Conservation (phyloP, 441 rosid species). For the Populus hybrid region DNA sequence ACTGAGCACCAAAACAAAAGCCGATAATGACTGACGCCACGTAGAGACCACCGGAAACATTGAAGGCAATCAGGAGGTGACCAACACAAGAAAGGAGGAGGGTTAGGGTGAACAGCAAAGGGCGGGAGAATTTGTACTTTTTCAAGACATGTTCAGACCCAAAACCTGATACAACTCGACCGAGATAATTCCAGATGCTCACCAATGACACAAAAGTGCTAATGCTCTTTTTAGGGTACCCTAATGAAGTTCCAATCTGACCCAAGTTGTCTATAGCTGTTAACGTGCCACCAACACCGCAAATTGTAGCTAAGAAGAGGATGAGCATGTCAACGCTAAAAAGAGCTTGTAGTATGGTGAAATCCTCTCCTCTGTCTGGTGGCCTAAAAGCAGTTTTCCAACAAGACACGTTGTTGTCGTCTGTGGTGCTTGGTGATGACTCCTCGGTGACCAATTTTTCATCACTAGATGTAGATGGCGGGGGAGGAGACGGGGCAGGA, state of each 20-base stretch:
- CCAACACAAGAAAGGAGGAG: constrained; percentile 59
- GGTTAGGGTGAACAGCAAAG: constrained; percentile 47
- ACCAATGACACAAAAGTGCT: constrained; percentile 78
- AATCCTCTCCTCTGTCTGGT: constrained; percentile 77
- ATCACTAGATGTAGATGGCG: constrained; percentile 5
- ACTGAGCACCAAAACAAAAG: constrained; percentile 75
- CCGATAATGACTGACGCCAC: constrained; percentile 65
- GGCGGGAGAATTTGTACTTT: constrained; percentile 57
- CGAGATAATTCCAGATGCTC: constrained; percentile 83
- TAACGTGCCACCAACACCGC: constrained; percentile 66
- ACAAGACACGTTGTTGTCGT: constrained; percentile 39
- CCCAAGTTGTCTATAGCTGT: constrained; percentile 27
- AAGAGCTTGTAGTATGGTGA: constrained; percentile 70
- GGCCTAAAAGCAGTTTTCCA: constrained; percentile 51
- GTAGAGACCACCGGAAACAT: constrained; percentile 61
- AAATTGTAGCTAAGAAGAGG: constrained; percentile 56
- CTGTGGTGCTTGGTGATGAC: background rate
- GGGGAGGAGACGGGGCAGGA: constrained; percentile 1
- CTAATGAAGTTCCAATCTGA: constrained; percentile 63
- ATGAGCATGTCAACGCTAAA: constrained; percentile 72
- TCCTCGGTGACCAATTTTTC: background rate
- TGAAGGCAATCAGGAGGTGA: constrained; percentile 60
- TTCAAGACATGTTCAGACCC: constrained; percentile 53
- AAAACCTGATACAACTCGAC: constrained; percentile 63
- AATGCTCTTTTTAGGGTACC: constrained; percentile 53